Percentiles rank a stretch among this genome's conserved stretches.
Evolutionary conservation across 306 rosid species (phyloP).

Genomic region (Hylodesmum podocarpum): DNA sequence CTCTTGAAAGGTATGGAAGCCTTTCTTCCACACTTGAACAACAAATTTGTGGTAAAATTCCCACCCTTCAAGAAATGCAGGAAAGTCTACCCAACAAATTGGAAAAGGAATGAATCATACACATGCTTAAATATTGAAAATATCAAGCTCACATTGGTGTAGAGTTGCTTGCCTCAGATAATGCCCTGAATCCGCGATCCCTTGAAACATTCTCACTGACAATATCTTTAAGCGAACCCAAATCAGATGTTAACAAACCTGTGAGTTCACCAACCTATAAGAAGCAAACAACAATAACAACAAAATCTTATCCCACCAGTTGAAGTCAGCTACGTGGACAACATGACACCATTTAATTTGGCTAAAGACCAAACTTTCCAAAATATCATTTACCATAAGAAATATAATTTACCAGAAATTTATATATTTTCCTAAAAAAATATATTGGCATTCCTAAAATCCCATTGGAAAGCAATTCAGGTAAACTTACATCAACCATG

Average conservation of each 20-base stretch:
- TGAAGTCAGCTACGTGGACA: too few species aligned
- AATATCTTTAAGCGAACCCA: constrained; percentile 77
- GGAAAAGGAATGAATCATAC: constrained; percentile 36
- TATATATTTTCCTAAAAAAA: background rate
- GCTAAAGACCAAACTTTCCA: too few species aligned
- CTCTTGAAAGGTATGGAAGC: background rate
- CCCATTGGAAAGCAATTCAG: background rate
- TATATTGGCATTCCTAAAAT: background rate
- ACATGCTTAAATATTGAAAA: constrained; percentile 61
- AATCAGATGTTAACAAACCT: constrained; percentile 88
- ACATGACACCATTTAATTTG: too few species aligned
- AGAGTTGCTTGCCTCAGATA: constrained; percentile 99
- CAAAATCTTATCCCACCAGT: too few species aligned
- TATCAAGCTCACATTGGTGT: constrained; percentile 92
- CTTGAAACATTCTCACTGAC: constrained; percentile 88
- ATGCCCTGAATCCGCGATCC: constrained; percentile 96
- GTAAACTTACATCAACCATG: constrained; percentile 3
- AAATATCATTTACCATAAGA: too few species aligned
- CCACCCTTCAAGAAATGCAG: constrained; percentile 26
- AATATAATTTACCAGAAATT: too few species aligned
- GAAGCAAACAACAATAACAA: too few species aligned
- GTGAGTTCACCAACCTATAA: constrained; percentile 90
- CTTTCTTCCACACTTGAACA: constrained; percentile 13
- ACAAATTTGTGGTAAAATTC: background rate
- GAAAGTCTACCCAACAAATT: constrained; percentile 22